These are phyloP conservation scores for Anacardium occidentale DNA, from an alignment of 345 rosid genomes.

Conservation along the genomic window DNA sequence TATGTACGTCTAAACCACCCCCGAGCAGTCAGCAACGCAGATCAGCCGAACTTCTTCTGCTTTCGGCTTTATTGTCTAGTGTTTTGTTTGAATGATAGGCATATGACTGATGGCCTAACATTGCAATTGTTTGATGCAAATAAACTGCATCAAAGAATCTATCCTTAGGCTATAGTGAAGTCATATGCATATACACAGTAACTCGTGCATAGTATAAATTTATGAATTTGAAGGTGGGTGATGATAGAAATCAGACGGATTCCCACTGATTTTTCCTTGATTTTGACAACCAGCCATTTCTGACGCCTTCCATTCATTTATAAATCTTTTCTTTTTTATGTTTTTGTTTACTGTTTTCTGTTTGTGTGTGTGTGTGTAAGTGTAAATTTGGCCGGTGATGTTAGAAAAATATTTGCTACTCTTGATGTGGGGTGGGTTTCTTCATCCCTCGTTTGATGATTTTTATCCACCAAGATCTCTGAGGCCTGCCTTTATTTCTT, in stretches of 20 bases:
- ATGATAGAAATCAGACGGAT: slow-evolving; percentile 61
- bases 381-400: slow-evolving; percentile 34
- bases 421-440: slow-evolving; percentile 30
- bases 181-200: slow-evolving; percentile 9
- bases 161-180: slow-evolving; percentile 48
- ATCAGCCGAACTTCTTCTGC: too few relatives aligned
- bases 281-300: slow-evolving; percentile 46
- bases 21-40: too few relatives aligned
- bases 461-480: slow-evolving; percentile 54
- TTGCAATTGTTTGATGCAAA: slow-evolving; percentile 42
- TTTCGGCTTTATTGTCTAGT: too few relatives aligned
- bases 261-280: slow-evolving; percentile 56
- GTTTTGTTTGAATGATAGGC: too few relatives aligned
- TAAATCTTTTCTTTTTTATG: too few relatives aligned
- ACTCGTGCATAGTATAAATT: too few relatives aligned
- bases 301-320: slow-evolving; percentile 30
- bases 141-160: slow-evolving; percentile 41
- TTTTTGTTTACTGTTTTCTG: neutral
- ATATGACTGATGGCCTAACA: slow-evolving; percentile 28
- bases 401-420: slow-evolving; percentile 50
- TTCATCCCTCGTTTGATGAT: slow-evolving; percentile 34
- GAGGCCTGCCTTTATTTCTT: slow-evolving; percentile 27
- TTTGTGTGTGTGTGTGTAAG: neutral
- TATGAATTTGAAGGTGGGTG: slow-evolving; percentile 25
- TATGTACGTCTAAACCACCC: neutral